Base-by-base conservation (phyloP, 2,329 filamentous ascomycete genomes). In the Arthrobotrys iridis region DNA sequence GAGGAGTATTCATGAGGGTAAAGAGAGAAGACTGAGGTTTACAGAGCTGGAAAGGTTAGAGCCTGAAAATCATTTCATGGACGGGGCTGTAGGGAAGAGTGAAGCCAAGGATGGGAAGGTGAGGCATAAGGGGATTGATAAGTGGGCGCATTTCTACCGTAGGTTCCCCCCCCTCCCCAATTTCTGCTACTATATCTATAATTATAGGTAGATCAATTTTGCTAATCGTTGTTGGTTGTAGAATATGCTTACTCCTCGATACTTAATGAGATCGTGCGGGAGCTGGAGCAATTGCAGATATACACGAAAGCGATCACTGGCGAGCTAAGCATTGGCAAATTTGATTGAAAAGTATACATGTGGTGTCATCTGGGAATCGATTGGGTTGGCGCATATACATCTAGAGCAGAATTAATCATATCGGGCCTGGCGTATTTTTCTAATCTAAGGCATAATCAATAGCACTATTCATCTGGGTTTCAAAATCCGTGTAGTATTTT, bases 251-350 rank as follows among this genome's bases (percentile, higher is more conserved):
- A 80, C 59, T 80, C 80, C 13, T 77, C 77, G 15, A 80, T 80
- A 26, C 74, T 81, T 72, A 81, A 80, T 45, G 80, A 81, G 77
- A 80, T 87, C 80, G 84, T 87, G 3, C 83, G 84, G 57, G 85
- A 88, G 77, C 79, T 88, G 1, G 84, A 87, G 77, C 83, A 85
- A 70, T 79, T 89, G 50, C 85, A 88, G 78, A 85, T 82, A 74
- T 88, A 85, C 71, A 87, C 86, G 1, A 88, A 88, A 80, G 83
- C 85, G 50, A 87, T 88, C 77, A 84, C 86, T 33, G 87, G 87
- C 11, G 86, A 88, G 79, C 76, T 79, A 76, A 75, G 71, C 55
- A 75, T 75, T 28, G 71, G 71, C 20, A 75, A 75, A 18, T 75
- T 75, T 18, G 71, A 75, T 59, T 75, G 33, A 72, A 52, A 62